Conservation (phyloP, 257 asterid genomes). For the Rehmannia glutinosa region DNA sequence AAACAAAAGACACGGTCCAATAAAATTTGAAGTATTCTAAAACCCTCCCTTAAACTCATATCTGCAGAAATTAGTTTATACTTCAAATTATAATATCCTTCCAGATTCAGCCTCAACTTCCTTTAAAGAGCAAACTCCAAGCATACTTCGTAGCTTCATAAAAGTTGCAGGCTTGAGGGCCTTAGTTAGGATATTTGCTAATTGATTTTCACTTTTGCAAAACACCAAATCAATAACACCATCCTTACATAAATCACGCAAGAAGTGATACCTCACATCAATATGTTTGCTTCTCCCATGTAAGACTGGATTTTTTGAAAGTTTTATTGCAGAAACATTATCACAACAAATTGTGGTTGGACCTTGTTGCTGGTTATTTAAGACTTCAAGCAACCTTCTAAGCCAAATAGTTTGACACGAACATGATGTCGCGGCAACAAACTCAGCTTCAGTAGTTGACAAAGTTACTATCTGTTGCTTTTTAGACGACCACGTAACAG, state of each 20-base stretch:
- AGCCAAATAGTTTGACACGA: not conserved
- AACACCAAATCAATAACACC: not conserved
- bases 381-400: not conserved
- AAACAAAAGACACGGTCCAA: too few relatives aligned
- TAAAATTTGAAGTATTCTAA: too few relatives aligned
- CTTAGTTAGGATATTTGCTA: not conserved
- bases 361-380: not conserved
- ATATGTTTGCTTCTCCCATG: too few relatives aligned
- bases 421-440: not conserved
- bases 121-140: too few relatives aligned
- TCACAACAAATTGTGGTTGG: not conserved
- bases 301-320: not conserved
- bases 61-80: too few relatives aligned
- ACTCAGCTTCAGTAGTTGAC: not conserved
- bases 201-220: not conserved
- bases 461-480: not conserved
- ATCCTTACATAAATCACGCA: not conserved
- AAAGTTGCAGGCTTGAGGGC: too few relatives aligned
- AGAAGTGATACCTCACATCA: not conserved
- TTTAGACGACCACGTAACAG: not conserved
- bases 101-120: too few relatives aligned
- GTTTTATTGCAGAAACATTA: not conserved
- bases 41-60: too few relatives aligned
- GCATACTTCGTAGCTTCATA: too few relatives aligned
- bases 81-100: too few relatives aligned